These are phyloP conservation scores for Kappamyces sp. DNA, from an alignment of 192 early-diverging fungal species.

Conservation along the genomic window DNA sequence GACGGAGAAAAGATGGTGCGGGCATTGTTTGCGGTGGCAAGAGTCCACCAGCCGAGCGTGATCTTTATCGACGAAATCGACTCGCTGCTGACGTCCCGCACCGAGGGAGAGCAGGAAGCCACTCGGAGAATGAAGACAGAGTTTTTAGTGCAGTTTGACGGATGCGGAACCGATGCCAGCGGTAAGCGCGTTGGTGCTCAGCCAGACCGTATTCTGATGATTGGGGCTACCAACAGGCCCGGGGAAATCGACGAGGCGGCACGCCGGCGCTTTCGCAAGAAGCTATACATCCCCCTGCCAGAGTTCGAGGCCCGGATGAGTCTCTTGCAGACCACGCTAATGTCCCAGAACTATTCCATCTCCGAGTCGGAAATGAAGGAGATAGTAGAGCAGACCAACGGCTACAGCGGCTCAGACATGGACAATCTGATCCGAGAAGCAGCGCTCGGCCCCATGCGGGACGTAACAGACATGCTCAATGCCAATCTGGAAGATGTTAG, in stretches of 20 bases:
- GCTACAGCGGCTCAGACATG: conserved; percentile 87
- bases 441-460: conserved; percentile 59
- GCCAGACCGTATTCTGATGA: conserved; percentile 69
- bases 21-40: conserved; percentile 84
- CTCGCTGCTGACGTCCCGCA: conserved; percentile 79
- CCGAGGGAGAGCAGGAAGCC: conserved; percentile 83
- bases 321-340: conserved; percentile 61
- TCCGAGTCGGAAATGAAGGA: conserved; percentile 49
- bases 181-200: too few species aligned
- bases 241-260: conserved; percentile 93
- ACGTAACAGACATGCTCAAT: conserved; percentile 52
- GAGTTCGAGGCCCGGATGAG: conserved; percentile 58
- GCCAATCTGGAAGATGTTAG: conserved; percentile 62
- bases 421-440: conserved; percentile 72
- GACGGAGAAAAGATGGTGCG: conserved; percentile 95
- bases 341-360: conserved; percentile 51
- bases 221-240: conserved; percentile 52
- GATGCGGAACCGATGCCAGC: conserved; percentile 62
- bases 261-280: conserved; percentile 55
- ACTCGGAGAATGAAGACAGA: conserved; percentile 89
- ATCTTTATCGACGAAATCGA: conserved; percentile 96
- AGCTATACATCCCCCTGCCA: conserved; percentile 80
- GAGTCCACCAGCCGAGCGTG: conserved; percentile 77
- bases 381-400: conserved; percentile 62
- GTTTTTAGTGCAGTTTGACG: conserved; percentile 79